These are phyloP conservation scores for Sporothrix curviconia DNA, from an alignment of 2,329 filamentous ascomycete species.

Conservation along the genomic window DNA sequence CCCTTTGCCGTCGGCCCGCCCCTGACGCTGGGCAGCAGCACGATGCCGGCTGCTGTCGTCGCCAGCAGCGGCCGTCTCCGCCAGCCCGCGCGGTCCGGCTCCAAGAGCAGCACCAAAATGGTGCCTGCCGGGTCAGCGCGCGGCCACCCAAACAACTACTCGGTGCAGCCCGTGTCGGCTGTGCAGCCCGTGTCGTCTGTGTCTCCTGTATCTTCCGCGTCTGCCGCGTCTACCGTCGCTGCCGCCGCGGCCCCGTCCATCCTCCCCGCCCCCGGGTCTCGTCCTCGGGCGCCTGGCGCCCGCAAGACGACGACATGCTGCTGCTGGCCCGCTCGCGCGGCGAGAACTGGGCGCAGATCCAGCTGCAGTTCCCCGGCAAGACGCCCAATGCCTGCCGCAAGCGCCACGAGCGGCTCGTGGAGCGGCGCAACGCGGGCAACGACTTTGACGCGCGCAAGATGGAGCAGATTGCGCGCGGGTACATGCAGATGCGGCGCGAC, in stretches of 20 bases:
- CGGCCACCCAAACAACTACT: background rate
- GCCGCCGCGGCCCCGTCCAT: slow-evolving; percentile 20
- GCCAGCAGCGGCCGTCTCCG: background rate
- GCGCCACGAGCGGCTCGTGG: slow-evolving; percentile 76
- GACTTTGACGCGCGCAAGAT: slow-evolving; percentile 74
- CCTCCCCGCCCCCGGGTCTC: slow-evolving; percentile 27
- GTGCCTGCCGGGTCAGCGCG: background rate
- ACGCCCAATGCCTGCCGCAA: slow-evolving; percentile 81
- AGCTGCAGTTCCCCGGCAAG: slow-evolving; percentile 68
- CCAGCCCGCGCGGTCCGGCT: too few species aligned
- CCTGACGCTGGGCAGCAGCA: slow-evolving; percentile 22
- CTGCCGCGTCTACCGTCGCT: too few species aligned
- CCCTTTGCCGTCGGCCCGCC: slow-evolving; percentile 29
- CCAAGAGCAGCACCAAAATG: background rate
- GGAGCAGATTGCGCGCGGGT: slow-evolving; percentile 67
- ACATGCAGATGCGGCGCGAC: slow-evolving; percentile 71
- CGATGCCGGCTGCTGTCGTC: background rate
- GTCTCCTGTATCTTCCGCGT: too few species aligned
- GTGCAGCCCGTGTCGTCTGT: too few species aligned
- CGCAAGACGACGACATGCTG: slow-evolving; percentile 67
- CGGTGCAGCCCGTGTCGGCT: background rate
- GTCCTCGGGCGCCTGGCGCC: slow-evolving; percentile 64
- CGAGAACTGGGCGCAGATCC: slow-evolving; percentile 79
- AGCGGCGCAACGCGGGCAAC: slow-evolving; percentile 59
- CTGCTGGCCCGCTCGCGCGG: slow-evolving; percentile 65